Evolutionary conservation across 805 yeast species (phyloP), one percentile per base, ranked within the genome.

Genomic region (Cyberlindnera amylophila): DNA sequence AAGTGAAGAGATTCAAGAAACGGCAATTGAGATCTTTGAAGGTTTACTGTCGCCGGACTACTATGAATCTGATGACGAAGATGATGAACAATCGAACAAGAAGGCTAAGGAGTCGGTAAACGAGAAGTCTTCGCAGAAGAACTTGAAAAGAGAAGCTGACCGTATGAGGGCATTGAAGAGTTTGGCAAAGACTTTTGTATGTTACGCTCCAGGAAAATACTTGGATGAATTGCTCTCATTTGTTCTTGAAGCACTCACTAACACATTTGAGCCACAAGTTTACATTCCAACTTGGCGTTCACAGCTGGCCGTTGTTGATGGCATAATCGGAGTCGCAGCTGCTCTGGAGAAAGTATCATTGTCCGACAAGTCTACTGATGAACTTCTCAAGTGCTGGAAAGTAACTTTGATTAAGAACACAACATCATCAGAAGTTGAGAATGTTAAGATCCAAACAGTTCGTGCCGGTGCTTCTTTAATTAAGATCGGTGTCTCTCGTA

Each of bases 231-330:
- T 64, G 11, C 37, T 66, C 3, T 24, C 45, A 1, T 66, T 71
- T 44, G 57, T 68, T 2, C 66, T 46, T 49, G 52, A 10, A 34
- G 57, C 30, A 46, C 64, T 41, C 38, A 43, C 4, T 34, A 44
- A 4, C 50, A 70, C 58, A 63, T 59, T 23, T 46, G 57, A 41
- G 35, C 58, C 39, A 40, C 38, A 17, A 35, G 62, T 27, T 39
- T 55, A 53, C 31, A 52, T 67, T 1, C 64, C 66, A 38, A 74
- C 86, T 1, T 84, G 91, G 91, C 71, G 83, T 51, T 69, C 82
- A 2, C 77, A 79, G 50, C 45, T 71, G 2, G 68, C 70, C 1
- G 62, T 65, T 15, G 70, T 67, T 49, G 79, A 75, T 38, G 64
- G 67, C 9, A 59, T 75, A 21, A 55, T 41, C 2, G 44, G 45